Evolutionary conservation across 1,139 yeast genomes (phyloP), one percentile per base, ranked within the genome.

Genomic region (Debaryomycetaceae sp.): DNA sequence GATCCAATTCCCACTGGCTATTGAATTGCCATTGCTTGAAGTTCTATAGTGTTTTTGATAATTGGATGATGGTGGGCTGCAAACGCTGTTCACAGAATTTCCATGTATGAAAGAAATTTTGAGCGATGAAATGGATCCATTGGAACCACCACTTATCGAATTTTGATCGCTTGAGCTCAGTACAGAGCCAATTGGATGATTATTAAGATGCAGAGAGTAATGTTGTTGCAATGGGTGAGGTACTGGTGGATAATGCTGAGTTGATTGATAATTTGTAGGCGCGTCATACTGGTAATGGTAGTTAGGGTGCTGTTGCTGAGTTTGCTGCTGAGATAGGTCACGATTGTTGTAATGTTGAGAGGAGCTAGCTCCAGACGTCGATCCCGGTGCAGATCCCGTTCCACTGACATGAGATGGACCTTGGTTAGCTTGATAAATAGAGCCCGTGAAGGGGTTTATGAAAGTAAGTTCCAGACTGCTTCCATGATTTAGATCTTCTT

Each of bases 371-470:
- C 26, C 26, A 22, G 26, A 22, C 26, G 11, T 22, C 4, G 26
- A 22, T 22, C 26, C 26, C 17, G 43, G 32, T 15, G 40, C 41
- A 15, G 43, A 32, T 5, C 35, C 42, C n/a, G 35, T 31, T 6
- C 38, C 39, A 30, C 36, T 35, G 8, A 29, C 38, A n/a, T 37
- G 16, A 15, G 37, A 34, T 16, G 22, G 31, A 6, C 35, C 36
- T 31, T 33, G 38, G 31, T 35, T 33, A 13, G 19, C 9, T 16
- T 33, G 37, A n/a, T 38, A 48, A 14, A 39, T 15, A 11, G 37
- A 31, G 5, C 48, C 44, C 2, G 46, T 41, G 43, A 57, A 58
- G 8, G 62, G 63, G 40, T 58, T 59, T 15, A 53, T 48, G 38
- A 59, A 60, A 3, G 51, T 46, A 9, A 56, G 38, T 28, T 52